phyloP scores from a whole-genome alignment of 2,329 filamentous ascomycete species.

The Chrysosporium keratinophilum region DNA sequence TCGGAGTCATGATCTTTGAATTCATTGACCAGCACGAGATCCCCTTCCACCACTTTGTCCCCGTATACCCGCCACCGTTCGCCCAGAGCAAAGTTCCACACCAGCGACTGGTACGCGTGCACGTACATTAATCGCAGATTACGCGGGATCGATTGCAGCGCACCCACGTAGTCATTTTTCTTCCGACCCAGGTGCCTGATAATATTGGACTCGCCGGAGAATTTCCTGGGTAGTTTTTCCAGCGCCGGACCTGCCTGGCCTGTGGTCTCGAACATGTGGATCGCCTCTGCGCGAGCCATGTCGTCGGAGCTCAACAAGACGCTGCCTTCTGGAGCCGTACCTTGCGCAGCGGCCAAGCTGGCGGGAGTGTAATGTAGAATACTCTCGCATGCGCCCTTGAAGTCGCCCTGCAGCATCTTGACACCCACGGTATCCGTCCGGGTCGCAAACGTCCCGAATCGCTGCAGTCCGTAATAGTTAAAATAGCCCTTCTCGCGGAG shows the following conservation, averaged over 20 bases:
- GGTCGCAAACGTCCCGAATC: conserved; percentile 79
- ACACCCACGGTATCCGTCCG: conserved; percentile 78
- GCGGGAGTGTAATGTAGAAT: conserved; percentile 63
- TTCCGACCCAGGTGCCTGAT: conserved; percentile 59
- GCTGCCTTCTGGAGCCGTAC: conserved; percentile 30
- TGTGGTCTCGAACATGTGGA: conserved; percentile 59
- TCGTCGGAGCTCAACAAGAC: conserved; percentile 61
- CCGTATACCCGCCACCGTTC: conserved; percentile 71
- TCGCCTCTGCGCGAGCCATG: conserved; percentile 63
- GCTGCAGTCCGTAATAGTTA: conserved; percentile 96
- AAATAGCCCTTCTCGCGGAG: conserved; percentile 72
- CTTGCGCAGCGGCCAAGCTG: conserved; percentile 48
- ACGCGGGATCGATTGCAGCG: conserved; percentile 67
- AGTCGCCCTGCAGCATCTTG: conserved; percentile 71
- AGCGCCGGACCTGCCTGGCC: conserved; percentile 52
- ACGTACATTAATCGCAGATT: conserved; percentile 88
- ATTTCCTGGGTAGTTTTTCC: conserved; percentile 63
- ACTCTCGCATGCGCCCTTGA: conserved; percentile 65
- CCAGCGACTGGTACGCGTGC: conserved; percentile 87
- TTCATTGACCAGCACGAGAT: conserved; percentile 62
- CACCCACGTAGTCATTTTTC: conserved; percentile 64
- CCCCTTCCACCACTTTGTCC: conserved; percentile 64
- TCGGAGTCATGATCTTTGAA: conserved; percentile 34
- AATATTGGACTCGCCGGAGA: conserved; percentile 66
- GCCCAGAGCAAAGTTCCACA: conserved; percentile 83